Percentiles rank a stretch among this genome's conserved stretches.
Evolutionary conservation across 164 flowering plant species (phyloP).

Genomic region (Magnolia changhungtana): DNA sequence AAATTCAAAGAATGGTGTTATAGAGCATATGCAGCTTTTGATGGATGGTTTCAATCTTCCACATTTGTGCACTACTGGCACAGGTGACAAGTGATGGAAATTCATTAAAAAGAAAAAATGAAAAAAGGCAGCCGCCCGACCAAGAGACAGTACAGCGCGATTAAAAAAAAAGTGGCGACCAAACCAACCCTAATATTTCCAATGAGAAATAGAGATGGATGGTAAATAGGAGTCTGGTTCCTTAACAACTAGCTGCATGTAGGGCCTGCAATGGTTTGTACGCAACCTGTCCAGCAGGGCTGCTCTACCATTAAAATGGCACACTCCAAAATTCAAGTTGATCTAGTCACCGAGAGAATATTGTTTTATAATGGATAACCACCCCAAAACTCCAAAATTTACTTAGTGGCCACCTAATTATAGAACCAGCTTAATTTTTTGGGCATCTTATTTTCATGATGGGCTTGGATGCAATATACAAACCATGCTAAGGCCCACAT

Average conservation of each 20-base stretch:
- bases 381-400: background rate
- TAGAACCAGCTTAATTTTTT: background rate
- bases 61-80: background rate
- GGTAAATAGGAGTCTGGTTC: background rate
- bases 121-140: background rate
- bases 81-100: background rate
- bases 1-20: too few relatives aligned
- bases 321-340: background rate
- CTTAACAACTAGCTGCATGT: background rate
- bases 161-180: background rate
- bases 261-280: background rate
- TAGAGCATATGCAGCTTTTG: background rate
- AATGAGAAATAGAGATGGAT: too few relatives aligned
- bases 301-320: background rate
- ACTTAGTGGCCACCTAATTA: background rate
- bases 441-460: background rate
- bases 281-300: background rate
- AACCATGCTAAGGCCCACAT: background rate
- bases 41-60: background rate
- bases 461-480: background rate
- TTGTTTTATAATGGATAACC: background rate
- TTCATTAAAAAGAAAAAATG: background rate
- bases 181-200: background rate
- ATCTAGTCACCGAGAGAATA: background rate
- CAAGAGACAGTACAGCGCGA: too few relatives aligned